Evolutionary conservation across 441 rosid species (phyloP).

Genomic region (Pelargonium citronellum): DNA sequence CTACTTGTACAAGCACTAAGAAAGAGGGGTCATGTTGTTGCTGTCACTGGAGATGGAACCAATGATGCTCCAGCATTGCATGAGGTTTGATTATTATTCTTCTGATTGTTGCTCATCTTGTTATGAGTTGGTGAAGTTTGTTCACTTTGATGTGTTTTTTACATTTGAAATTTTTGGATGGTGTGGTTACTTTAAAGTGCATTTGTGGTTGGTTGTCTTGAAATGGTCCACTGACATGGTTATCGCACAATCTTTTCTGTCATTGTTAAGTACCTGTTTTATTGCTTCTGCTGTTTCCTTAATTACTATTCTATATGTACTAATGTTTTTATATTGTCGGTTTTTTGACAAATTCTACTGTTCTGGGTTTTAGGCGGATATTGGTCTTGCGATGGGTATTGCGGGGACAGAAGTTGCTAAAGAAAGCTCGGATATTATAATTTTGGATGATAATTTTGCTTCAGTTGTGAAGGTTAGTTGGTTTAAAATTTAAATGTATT

Average conservation of each 20-base stretch:
- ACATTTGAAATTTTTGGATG: background rate
- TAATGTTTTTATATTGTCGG: background rate
- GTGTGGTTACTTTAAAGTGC: background rate
- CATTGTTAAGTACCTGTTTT: background rate
- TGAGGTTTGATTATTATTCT: conserved; percentile 49
- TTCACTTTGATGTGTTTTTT: background rate
- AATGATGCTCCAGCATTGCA: conserved; percentile 98
- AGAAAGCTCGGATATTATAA: conserved; percentile 93
- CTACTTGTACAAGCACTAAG: conserved; percentile 83
- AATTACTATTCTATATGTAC: background rate
- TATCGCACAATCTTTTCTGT: no score
- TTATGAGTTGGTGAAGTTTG: background rate
- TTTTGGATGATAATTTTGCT: conserved; percentile 81
- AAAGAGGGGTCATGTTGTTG: conserved; percentile 79
- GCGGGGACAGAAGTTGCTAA: conserved; percentile 98
- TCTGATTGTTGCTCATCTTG: background rate
- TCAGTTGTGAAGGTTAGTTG: conserved; percentile 82
- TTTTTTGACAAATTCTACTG: background rate
- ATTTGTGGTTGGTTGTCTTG: background rate
- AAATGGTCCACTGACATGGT: background rate
- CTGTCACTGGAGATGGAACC: conserved; percentile 97
- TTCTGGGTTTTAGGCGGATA: conserved; percentile 64
- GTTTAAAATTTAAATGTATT: background rate
- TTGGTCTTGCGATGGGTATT: conserved; percentile 98
- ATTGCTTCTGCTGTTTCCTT: conserved; percentile 4